Evolutionary conservation across 805 yeast species (phyloP), one percentile per base, ranked within the genome.

Genomic region (Teunomyces gatunensis): DNA sequence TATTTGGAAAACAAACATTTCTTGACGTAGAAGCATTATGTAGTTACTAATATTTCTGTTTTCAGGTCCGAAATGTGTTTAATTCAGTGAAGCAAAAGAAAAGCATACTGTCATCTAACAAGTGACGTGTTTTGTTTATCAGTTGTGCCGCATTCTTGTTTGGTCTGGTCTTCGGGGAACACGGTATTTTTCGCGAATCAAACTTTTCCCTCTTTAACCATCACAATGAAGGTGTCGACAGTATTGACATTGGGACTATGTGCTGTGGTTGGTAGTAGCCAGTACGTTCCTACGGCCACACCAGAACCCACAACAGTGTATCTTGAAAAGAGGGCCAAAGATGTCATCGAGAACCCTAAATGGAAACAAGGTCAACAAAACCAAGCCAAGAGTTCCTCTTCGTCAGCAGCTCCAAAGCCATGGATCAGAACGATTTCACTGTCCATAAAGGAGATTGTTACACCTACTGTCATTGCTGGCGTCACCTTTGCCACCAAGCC

Each of bases 401-500:
- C 50, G 12, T 27, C 70, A 2, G 46, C 57, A 1, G 58, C 64
- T 1, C 83, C 80, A 3, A 70, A 69, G 47, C 84, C 89, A 2
- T 88, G 96, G 96, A 44, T 76, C 12, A 78, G 96, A 63, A 87
- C 95, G 0, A 78, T 87, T 40, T 82, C 81, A 51, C 74, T 74
- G 0, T 25, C 33, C 32, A n/a, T 25, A 12, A 68, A 56, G 5
- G 94, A 86, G 60, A 73, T 86, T 27, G 85, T 83, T 25, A 72
- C 76, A 0, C 89, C 89, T 3, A 79, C 85, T 0, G 81, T 81
- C 18, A 74, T 83, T 52, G 84, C 75, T 11, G 85, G 85, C 15
- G 79, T 84, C 50, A 82, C 87, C 0, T 78, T 83, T 60, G 73
- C 78, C 47, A 81, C 83, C 23, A 84, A 85, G 51, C 89, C 92